Evolutionary conservation across 176 grass and related monocot species (phyloP).

Genomic region (Elymus sibiricus): DNA sequence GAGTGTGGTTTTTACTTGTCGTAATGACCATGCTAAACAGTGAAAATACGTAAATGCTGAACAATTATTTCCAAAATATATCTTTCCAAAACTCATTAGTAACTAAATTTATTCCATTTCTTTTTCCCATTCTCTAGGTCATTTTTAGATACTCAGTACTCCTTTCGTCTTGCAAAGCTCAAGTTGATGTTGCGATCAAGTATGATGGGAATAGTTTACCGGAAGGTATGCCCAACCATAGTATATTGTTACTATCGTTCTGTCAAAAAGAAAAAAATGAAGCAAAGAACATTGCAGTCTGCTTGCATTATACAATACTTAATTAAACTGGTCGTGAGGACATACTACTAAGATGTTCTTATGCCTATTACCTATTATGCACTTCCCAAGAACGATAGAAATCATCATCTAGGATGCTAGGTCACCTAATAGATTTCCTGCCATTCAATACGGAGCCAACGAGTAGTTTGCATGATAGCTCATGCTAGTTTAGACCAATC

Average conservation of each 20-base stretch:
- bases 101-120: constrained; percentile 15
- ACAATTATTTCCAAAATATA: neutral
- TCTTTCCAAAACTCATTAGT: neutral
- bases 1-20: neutral
- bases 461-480: neutral
- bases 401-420: neutral
- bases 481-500: neutral
- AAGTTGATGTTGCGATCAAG: constrained; percentile 95
- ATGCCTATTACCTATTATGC: neutral
- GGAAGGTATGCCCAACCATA: constrained; percentile 57
- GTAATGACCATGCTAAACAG: neutral
- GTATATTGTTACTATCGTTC: neutral
- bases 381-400: neutral
- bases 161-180: constrained; percentile 78
- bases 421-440: neutral
- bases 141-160: constrained; percentile 90
- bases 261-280: neutral
- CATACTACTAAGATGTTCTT: neutral
- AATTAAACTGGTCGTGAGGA: neutral
- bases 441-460: neutral
- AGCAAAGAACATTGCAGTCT: neutral
- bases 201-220: constrained; percentile 80
- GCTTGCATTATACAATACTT: neutral
- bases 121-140: constrained; percentile 44
- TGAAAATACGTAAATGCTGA: neutral